Evolutionary conservation across 1,139 yeast species (phyloP).

Genomic region (Hanseniaspora sp.): DNA sequence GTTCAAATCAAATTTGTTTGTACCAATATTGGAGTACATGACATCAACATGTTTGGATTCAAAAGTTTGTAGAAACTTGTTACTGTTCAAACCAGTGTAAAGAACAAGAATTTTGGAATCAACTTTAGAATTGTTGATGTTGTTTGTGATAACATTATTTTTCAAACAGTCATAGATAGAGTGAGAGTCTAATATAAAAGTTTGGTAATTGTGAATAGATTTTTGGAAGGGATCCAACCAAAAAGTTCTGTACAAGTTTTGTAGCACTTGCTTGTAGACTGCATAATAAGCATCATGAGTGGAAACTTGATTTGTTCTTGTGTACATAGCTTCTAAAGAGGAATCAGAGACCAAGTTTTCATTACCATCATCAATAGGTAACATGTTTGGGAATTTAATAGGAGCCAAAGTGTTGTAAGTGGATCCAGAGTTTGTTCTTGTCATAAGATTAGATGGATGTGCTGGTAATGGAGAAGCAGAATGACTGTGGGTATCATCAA

Average conservation of each 20-base stretch:
- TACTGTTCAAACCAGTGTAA: constrained; percentile 15
- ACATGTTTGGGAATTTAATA: constrained; percentile 14
- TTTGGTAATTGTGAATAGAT: constrained; percentile 42
- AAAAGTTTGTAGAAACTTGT: constrained; percentile 28
- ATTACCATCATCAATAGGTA: constrained; percentile 15
- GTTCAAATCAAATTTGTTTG: constrained; percentile 45
- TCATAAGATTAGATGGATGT: neutral
- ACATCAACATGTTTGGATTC: constrained; percentile 36
- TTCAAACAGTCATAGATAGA: constrained; percentile 69
- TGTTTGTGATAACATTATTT: constrained; percentile 52
- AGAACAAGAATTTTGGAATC: constrained; percentile 9
- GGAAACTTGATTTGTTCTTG: constrained; percentile 9
- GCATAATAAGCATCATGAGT: constrained; percentile 4
- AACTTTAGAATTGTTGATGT: constrained; percentile 25
- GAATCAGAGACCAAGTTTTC: constrained; percentile 15
- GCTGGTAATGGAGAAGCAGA: neutral
- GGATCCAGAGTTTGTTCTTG: constrained; percentile 12
- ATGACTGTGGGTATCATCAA: neutral
- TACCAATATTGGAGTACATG: constrained; percentile 61
- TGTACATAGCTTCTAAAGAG: constrained; percentile 14
- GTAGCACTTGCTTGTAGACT: constrained; percentile 59
- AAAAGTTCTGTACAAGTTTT: constrained; percentile 62
- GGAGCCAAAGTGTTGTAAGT: constrained; percentile 14
- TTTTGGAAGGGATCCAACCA: constrained; percentile 36
- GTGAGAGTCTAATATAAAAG: constrained; percentile 52